phyloP scores from a whole-genome alignment of 2,329 filamentous ascomycete genomes.

The Pyricularia sp. region DNA sequence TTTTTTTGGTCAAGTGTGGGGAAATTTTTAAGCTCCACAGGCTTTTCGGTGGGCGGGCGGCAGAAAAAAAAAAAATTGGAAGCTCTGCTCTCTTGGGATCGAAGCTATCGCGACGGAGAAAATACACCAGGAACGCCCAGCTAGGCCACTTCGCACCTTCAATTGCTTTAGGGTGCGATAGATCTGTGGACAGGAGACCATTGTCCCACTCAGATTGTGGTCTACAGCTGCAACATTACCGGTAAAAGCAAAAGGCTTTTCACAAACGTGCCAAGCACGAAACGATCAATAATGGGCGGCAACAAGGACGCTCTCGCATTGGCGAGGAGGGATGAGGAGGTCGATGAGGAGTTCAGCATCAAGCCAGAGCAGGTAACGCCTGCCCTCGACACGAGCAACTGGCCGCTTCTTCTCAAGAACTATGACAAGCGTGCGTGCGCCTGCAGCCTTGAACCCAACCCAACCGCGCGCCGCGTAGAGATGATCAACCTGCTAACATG shows the following conservation, averaged over 20 bases:
- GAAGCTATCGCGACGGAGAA: slow-evolving; percentile 1
- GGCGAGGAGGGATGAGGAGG: slow-evolving; percentile 27
- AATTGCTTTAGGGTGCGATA: neutral
- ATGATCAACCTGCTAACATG: slow-evolving; percentile 7
- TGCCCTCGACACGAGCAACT: slow-evolving; percentile 74
- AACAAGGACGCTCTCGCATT: slow-evolving; percentile 1
- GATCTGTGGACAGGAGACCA: slow-evolving; percentile 5
- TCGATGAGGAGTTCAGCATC: slow-evolving; percentile 75
- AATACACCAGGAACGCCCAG: slow-evolving; percentile 2
- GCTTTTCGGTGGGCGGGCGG: slow-evolving; percentile 1
- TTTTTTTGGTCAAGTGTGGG: neutral
- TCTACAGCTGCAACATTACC: slow-evolving; percentile 2
- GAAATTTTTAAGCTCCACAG: slow-evolving; percentile 1
- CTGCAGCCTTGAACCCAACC: neutral
- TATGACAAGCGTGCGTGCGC: slow-evolving; percentile 80
- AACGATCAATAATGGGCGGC: neutral
- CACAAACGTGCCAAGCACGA: neutral
- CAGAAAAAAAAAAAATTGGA: slow-evolving; percentile 5
- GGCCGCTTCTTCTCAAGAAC: slow-evolving; percentile 92
- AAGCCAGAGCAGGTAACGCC: slow-evolving; percentile 82
- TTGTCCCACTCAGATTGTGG: slow-evolving; percentile 4
- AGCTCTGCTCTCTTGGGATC: slow-evolving; percentile 1
- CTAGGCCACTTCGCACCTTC: slow-evolving; percentile 1
- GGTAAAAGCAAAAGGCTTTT: neutral
- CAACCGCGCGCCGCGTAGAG: neutral